These are phyloP conservation scores for Wickerhamomyces pijperi DNA, from an alignment of 805 yeast species.

Conservation along the genomic window DNA sequence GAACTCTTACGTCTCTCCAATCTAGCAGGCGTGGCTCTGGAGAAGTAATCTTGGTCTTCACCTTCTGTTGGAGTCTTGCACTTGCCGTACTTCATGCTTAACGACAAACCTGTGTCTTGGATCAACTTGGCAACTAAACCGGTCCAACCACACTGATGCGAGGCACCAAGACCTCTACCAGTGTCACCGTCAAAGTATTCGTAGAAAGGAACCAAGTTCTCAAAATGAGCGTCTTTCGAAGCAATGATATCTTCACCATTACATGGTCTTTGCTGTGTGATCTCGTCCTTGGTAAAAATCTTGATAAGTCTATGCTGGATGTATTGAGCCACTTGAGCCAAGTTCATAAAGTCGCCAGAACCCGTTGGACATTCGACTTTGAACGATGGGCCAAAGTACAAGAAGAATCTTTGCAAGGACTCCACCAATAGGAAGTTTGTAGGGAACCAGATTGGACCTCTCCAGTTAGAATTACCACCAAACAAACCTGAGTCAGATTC, in stretches of 20 bases:
- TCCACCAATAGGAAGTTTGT: slow-evolving; percentile 79
- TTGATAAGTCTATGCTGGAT: slow-evolving; percentile 77
- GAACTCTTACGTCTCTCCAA: slow-evolving; percentile 61
- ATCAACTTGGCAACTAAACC: slow-evolving; percentile 86
- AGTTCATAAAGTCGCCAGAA: slow-evolving; percentile 61
- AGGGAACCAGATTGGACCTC: slow-evolving; percentile 98
- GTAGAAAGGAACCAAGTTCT: slow-evolving; percentile 66
- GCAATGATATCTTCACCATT: slow-evolving; percentile 59
- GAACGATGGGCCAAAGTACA: slow-evolving; percentile 79
- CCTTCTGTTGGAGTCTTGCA: slow-evolving; percentile 6
- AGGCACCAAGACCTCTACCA: slow-evolving; percentile 87
- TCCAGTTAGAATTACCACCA: slow-evolving; percentile 96
- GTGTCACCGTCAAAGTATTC: slow-evolving; percentile 93
- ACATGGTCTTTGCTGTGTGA: slow-evolving; percentile 60
- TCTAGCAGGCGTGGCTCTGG: slow-evolving; percentile 32
- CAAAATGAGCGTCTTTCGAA: slow-evolving; percentile 57
- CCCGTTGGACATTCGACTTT: slow-evolving; percentile 85
- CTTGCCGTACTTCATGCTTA: slow-evolving; percentile 27
- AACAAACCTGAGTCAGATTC: slow-evolving; percentile 88
- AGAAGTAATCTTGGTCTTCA: slow-evolving; percentile 10
- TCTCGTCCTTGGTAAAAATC: slow-evolving; percentile 58
- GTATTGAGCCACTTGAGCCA: slow-evolving; percentile 87
- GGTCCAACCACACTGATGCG: slow-evolving; percentile 96
- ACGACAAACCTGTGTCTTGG: slow-evolving; percentile 74
- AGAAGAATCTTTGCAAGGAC: slow-evolving; percentile 73